phyloP scores from a whole-genome alignment of 768 basidiomycete genomes.

The Sutorius australiensis region DNA sequence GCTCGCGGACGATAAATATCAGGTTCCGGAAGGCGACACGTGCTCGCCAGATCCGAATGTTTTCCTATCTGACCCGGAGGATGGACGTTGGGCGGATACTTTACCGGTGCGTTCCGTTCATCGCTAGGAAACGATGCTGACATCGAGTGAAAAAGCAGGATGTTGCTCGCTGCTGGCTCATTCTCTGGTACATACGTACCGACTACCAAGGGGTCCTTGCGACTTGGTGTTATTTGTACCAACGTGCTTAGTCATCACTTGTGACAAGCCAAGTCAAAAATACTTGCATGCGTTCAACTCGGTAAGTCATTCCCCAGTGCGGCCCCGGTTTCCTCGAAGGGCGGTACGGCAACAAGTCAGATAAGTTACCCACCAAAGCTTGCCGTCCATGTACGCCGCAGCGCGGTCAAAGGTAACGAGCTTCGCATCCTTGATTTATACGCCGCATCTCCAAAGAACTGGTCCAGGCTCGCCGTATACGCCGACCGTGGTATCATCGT shows the following conservation, averaged over 20 bases:
- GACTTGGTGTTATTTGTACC: background rate
- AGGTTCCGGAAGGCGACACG: background rate
- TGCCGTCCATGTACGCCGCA: slow-evolving; percentile 17
- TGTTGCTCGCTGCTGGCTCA: too few species aligned
- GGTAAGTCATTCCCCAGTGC: background rate
- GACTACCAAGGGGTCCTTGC: too few species aligned
- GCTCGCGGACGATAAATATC: background rate
- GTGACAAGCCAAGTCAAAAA: background rate
- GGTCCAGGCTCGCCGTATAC: slow-evolving; percentile 42
- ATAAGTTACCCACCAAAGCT: background rate
- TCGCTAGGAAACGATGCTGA: too few species aligned
- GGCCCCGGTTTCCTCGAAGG: background rate
- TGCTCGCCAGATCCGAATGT: background rate
- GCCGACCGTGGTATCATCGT: slow-evolving; percentile 52
- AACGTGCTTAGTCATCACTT: slow-evolving; percentile 5
- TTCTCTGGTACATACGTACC: too few species aligned
- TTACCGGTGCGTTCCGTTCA: background rate
- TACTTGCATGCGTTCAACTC: background rate
- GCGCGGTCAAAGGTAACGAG: slow-evolving; percentile 21
- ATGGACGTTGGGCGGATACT: too few species aligned
- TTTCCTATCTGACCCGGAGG: background rate
- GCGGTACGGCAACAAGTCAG: background rate
- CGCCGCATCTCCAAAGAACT: slow-evolving; percentile 21
- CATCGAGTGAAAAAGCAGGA: too few species aligned
- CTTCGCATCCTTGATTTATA: background rate